Conservation (phyloP, 768 basidiomycete genomes). For the Hydnomerulius pinastri region DNA sequence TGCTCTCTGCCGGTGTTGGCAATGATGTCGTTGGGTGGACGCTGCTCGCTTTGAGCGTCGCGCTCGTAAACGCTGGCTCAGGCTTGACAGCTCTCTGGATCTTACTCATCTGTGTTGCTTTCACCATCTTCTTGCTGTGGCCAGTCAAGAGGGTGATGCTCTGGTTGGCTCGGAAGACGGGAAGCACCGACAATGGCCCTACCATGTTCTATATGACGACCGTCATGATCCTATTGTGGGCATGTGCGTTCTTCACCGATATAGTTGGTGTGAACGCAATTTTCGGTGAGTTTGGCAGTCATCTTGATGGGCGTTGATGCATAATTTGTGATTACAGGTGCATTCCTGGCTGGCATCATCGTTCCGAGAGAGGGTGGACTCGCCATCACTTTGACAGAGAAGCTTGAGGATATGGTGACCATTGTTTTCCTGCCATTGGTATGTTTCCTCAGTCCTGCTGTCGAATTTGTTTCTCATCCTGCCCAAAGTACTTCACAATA, state of each 20-base stretch:
- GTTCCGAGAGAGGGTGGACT: slow-evolving; percentile 90
- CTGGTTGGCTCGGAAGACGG: slow-evolving; percentile 78
- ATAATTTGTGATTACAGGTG: slow-evolving; percentile 43
- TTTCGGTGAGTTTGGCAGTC: slow-evolving; percentile 55
- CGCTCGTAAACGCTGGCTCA: slow-evolving; percentile 84
- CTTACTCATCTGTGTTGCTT: slow-evolving; percentile 76
- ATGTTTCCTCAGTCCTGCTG: slow-evolving; percentile 3
- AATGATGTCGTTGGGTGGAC: slow-evolving; percentile 89
- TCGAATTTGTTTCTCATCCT: background rate
- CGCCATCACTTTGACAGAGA: slow-evolving; percentile 85
- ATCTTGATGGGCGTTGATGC: background rate
- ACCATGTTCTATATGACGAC: slow-evolving; percentile 88
- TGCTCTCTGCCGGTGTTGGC: slow-evolving; percentile 89
- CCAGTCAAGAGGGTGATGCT: slow-evolving; percentile 60
- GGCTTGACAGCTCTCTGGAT: slow-evolving; percentile 87
- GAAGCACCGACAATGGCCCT: slow-evolving; percentile 80
- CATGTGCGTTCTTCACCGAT: slow-evolving; percentile 90
- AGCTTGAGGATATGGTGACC: slow-evolving; percentile 93
- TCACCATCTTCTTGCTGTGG: slow-evolving; percentile 75
- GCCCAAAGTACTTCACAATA: slow-evolving; percentile 82
- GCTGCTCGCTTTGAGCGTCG: slow-evolving; percentile 86
- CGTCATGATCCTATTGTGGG: slow-evolving; percentile 79
- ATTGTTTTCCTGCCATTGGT: slow-evolving; percentile 89
- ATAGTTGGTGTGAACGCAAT: slow-evolving; percentile 91
- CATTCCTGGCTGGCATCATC: slow-evolving; percentile 78